Percentiles rank a stretch among this genome's conserved stretches.
phyloP scores from a whole-genome alignment of 208 protist genomes.

The Trypanosoma lewisi region DNA sequence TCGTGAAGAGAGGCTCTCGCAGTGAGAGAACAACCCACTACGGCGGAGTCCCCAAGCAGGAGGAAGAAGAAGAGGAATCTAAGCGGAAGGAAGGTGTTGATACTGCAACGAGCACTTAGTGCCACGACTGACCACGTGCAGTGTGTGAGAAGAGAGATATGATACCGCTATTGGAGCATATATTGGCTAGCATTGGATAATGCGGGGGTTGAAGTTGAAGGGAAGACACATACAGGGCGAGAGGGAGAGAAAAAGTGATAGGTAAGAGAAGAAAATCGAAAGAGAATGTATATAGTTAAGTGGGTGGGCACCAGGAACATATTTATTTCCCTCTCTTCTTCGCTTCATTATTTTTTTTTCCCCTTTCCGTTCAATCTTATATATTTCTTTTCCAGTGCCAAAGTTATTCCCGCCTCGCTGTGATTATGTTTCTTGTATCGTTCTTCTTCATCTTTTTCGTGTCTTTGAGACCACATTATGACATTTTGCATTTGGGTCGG shows the following conservation, averaged over 20 bases:
- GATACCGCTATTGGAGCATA: background rate
- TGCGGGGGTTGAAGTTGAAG: too few relatives aligned
- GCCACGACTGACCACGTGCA: background rate
- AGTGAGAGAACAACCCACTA: background rate
- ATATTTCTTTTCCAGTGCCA: background rate
- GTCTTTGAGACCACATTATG: background rate
- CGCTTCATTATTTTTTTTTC: background rate
- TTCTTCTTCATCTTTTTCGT: background rate
- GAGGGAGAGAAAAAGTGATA: background rate
- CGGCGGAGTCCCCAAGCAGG: background rate
- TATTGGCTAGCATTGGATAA: too few relatives aligned
- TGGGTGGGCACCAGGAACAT: background rate
- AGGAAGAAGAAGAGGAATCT: background rate
- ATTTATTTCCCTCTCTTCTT: background rate
- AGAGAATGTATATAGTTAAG: too few relatives aligned
- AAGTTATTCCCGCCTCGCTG: background rate
- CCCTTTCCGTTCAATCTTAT: background rate
- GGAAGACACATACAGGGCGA: background rate
- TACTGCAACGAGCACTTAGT: background rate
- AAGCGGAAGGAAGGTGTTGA: background rate
- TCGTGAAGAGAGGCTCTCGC: background rate
- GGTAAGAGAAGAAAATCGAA: background rate
- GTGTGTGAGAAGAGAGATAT: background rate
- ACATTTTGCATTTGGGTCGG: too few relatives aligned
- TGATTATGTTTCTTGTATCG: background rate